A percentile compares a stretch with the other conserved stretches of the same genome.
These are phyloP conservation scores for Linum lewisii DNA, from an alignment of 345 rosid genomes.

Conservation along the genomic window DNA sequence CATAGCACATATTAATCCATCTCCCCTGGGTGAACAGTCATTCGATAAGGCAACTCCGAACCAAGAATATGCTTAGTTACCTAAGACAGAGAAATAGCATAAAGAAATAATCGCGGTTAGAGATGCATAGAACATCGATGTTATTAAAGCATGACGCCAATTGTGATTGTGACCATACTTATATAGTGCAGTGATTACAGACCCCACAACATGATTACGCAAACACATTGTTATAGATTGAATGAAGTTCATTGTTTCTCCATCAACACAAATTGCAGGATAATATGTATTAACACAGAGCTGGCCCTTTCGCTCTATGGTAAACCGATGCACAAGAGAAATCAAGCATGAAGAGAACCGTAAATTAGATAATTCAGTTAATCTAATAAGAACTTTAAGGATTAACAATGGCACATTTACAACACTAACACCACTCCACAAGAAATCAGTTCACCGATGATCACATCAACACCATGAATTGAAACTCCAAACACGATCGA, in stretches of 20 bases:
- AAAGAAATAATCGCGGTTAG: background rate
- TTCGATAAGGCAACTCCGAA: constrained; percentile 73
- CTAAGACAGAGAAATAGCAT: constrained; percentile 24
- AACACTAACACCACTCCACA: too few relatives aligned
- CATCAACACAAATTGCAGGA: too few relatives aligned
- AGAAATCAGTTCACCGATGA: too few relatives aligned
- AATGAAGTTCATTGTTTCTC: too few relatives aligned
- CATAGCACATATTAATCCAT: constrained; percentile 65
- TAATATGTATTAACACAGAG: too few relatives aligned
- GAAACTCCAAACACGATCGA: background rate
- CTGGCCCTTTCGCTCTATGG: too few relatives aligned
- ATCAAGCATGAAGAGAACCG: background rate
- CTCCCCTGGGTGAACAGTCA: constrained; percentile 71
- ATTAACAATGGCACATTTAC: too few relatives aligned
- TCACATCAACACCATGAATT: background rate
- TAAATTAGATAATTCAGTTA: too few relatives aligned
- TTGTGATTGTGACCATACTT: background rate
- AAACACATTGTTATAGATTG: too few relatives aligned
- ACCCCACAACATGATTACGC: too few relatives aligned
- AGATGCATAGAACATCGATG: background rate
- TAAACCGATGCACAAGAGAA: background rate
- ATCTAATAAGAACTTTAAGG: too few relatives aligned
- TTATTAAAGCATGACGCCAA: background rate
- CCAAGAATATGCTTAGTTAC: constrained; percentile 39
- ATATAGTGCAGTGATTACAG: too few relatives aligned